Conservation (phyloP, 2,329 filamentous ascomycete genomes). For the Aquanectria penicillioides region DNA sequence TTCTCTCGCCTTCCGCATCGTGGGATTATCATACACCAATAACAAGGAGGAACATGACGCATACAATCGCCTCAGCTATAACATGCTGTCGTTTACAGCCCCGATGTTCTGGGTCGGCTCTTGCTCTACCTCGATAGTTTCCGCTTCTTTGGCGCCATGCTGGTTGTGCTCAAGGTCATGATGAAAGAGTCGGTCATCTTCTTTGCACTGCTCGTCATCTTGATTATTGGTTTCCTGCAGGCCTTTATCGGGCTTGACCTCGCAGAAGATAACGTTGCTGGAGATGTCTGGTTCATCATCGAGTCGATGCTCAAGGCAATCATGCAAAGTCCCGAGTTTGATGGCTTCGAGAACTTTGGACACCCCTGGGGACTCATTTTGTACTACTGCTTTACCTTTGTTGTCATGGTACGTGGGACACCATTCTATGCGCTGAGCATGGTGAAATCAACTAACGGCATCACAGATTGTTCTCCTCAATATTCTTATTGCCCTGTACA, state of each 20-base stretch:
- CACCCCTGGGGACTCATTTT: slow-evolving; percentile 94
- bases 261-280: slow-evolving; percentile 75
- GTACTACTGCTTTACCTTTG: slow-evolving; percentile 97
- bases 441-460: too few relatives aligned
- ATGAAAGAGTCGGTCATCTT: slow-evolving; percentile 96
- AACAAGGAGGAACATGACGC: slow-evolving; percentile 58
- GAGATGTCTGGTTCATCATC: slow-evolving; percentile 78
- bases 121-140: slow-evolving; percentile 92
- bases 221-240: slow-evolving; percentile 89
- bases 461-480: slow-evolving; percentile 84
- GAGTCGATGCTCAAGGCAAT: slow-evolving; percentile 89
- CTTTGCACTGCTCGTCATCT: slow-evolving; percentile 87
- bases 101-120: slow-evolving; percentile 97
- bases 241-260: slow-evolving; percentile 93
- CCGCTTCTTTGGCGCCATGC: slow-evolving; percentile 97
- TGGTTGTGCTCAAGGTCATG: slow-evolving; percentile 95
- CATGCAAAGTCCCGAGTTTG: slow-evolving; percentile 92
- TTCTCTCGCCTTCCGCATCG: slow-evolving; percentile 81
- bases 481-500: slow-evolving; percentile 96
- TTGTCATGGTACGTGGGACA: slow-evolving; percentile 79
- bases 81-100: slow-evolving; percentile 90
- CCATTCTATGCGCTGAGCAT: too few relatives aligned
- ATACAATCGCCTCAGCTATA: slow-evolving; percentile 88
- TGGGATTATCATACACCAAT: slow-evolving; percentile 74
- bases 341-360: slow-evolving; percentile 87